These are phyloP conservation scores for Jamesozyma spencerorum DNA, from an alignment of 805 yeast genomes.

Conservation along the genomic window DNA sequence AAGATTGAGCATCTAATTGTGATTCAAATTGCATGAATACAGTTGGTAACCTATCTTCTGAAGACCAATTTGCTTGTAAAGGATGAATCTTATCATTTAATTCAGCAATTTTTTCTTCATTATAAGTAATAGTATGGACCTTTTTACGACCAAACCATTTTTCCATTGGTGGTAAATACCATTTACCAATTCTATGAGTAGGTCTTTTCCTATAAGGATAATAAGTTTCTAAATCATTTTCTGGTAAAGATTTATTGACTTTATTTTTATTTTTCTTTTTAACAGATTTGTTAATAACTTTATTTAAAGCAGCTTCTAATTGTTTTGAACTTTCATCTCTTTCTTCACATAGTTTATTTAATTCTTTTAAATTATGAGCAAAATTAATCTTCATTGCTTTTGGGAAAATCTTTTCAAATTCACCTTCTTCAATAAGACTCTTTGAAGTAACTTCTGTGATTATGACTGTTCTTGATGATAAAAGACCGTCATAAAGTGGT, in stretches of 20 bases:
- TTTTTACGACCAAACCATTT: constrained; percentile 56
- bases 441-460: constrained; percentile 55
- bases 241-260: constrained; percentile 29
- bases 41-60: constrained; percentile 48
- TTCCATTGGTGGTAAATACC: constrained; percentile 15
- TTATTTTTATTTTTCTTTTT: constrained; percentile 53
- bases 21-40: constrained; percentile 75
- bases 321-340: constrained; percentile 51
- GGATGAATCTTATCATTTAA: constrained; percentile 55
- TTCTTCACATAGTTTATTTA: constrained; percentile 49
- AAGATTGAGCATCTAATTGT: constrained; percentile 81
- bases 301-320: constrained; percentile 58
- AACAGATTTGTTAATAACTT: constrained; percentile 50
- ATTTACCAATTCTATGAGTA: constrained; percentile 57
- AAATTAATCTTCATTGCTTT: constrained; percentile 49
- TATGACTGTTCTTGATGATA: constrained; percentile 63
- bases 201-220: constrained; percentile 73
- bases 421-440: constrained; percentile 37
- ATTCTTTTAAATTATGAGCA: constrained; percentile 52
- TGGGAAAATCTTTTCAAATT: constrained; percentile 53
- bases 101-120: constrained; percentile 56
- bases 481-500: constrained; percentile 59
- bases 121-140: constrained; percentile 74
- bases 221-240: constrained; percentile 40
- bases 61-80: constrained; percentile 45